phyloP scores from a whole-genome alignment of 2,329 filamentous ascomycete species.

The Verticillium dahliae region DNA sequence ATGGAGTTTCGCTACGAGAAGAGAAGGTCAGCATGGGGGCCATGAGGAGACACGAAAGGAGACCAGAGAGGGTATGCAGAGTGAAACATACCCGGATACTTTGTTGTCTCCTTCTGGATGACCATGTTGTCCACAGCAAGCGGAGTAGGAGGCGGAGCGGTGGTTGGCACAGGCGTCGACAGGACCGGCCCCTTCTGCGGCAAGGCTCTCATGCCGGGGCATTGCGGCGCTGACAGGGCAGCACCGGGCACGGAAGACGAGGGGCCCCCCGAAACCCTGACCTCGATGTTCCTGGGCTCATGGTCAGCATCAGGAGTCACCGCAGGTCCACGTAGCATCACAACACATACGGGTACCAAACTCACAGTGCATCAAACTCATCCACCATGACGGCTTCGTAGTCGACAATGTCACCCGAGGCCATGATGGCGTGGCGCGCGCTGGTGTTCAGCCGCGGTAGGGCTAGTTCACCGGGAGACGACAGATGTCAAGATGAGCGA shows the following conservation, averaged over 20 bases:
- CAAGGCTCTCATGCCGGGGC: background rate
- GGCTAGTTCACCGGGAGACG: background rate
- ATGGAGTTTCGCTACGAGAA: slow-evolving; percentile 43
- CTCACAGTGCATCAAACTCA: slow-evolving; percentile 51
- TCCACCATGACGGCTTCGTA: slow-evolving; percentile 26
- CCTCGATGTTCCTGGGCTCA: slow-evolving; percentile 27
- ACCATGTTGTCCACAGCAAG: background rate
- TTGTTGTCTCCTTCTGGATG: slow-evolving; percentile 11
- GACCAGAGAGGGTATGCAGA: too few species aligned
- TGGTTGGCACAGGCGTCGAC: background rate
- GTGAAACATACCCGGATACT: slow-evolving; percentile 27
- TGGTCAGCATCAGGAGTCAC: background rate
- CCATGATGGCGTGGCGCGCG: background rate
- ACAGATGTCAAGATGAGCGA: too few species aligned
- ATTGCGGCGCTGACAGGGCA: background rate
- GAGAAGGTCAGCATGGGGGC: slow-evolving; percentile 1
- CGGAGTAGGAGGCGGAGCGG: background rate
- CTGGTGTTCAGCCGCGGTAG: background rate
- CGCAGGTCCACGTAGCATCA: background rate
- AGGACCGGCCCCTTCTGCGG: background rate
- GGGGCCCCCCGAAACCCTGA: slow-evolving; percentile 16
- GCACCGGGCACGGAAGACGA: background rate
- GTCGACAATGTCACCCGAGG: background rate
- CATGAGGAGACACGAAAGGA: too few species aligned
- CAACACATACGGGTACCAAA: slow-evolving; percentile 6